A percentile compares a stretch with the other conserved stretches of the same genome.
Conservation (phyloP, 2,329 filamentous ascomycete species). For the Trichoderma arundinaceum region DNA sequence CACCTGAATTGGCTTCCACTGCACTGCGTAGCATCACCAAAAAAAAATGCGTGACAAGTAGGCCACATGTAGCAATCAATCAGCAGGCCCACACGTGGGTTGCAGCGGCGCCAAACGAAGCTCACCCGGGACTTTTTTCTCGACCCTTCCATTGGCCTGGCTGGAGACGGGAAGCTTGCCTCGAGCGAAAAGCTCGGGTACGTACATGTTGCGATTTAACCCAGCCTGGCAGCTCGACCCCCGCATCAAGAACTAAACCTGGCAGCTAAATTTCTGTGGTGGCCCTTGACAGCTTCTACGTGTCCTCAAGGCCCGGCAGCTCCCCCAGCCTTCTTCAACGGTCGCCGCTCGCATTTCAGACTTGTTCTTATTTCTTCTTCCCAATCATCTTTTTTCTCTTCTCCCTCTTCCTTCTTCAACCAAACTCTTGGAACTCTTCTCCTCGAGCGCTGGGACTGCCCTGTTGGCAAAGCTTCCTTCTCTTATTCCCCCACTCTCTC, state of each 20-base stretch:
- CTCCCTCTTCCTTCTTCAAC: slow-evolving; percentile 35
- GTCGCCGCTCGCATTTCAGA: slow-evolving; percentile 36
- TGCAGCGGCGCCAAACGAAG: slow-evolving; percentile 6
- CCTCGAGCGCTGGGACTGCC: slow-evolving; percentile 41
- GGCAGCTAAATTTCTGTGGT: slow-evolving; percentile 29
- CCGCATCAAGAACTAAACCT: slow-evolving; percentile 27
- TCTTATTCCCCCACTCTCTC: slow-evolving; percentile 24
- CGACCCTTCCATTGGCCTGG: slow-evolving; percentile 21
- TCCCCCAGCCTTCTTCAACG: slow-evolving; percentile 36
- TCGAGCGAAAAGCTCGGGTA: slow-evolving; percentile 5
- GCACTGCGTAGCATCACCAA: no score
- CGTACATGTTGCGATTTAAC: slow-evolving; percentile 23
- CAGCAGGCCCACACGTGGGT: slow-evolving; percentile 23
- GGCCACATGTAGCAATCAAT: not conserved
- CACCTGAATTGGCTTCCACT: not conserved
- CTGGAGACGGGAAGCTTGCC: not conserved
- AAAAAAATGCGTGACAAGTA: not conserved
- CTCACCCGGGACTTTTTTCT: slow-evolving; percentile 24
- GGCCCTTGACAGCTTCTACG: slow-evolving; percentile 41
- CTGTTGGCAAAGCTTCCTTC: slow-evolving; percentile 31
- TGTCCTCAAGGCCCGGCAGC: slow-evolving; percentile 41
- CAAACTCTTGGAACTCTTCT: slow-evolving; percentile 40
- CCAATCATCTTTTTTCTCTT: slow-evolving; percentile 29
- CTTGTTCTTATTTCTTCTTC: slow-evolving; percentile 30
- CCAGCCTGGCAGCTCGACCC: slow-evolving; percentile 28